Base-by-base conservation (phyloP, 1,139 yeast species). In the Zhuliangozyma blackwelliae region DNA sequence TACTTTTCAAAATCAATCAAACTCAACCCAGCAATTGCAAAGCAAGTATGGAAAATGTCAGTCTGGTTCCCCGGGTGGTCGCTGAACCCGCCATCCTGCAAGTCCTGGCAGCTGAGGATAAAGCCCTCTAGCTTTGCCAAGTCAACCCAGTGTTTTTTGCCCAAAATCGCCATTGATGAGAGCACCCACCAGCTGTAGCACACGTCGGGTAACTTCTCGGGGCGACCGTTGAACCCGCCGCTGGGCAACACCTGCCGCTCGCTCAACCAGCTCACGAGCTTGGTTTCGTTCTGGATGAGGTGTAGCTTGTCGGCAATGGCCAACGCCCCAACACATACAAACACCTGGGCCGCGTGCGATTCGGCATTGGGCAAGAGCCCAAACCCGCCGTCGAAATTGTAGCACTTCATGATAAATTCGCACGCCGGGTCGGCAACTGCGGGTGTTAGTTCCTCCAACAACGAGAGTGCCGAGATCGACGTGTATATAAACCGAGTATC, bases 101-200 rank as follows among this genome's bases (percentile, higher is more conserved):
- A 61, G 56, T 92, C 97, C 55, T 92, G 98, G 34, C 95, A 82
- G 1, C 61, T 57, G 25, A 90, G 59, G 11, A 94, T 89, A 52
- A 88, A 92, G 1, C 58, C 54, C 38, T 75, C 72, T 37, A 92
- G 63, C 49, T 73, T 77, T 2, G 60, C 69, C 30, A 69, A 68
- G 51, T 88, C 82, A 13, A 94, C 83, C 90, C 96, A 89, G 43
- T 83, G 75, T 21, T 79, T 57, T 44, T 74, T 77, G 0, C 65
- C 75, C 21, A 92, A 65, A 37, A 90, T 82, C 0, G 86, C 75
- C 35, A 92, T 63, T 1, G 92, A 75, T 1, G 96, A 83, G 30
- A 90, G 60, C 6, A 89, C 96, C 98, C 98, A 92, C 97, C 97
- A 94, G 53, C 94, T 82, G 56, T 92, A 92, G 57, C 99, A 92